A percentile compares a stretch with the other conserved stretches of the same genome.
These are phyloP conservation scores for Dioscorea zingiberensis DNA, from an alignment of 106 monocot genomes.

Conservation along the genomic window DNA sequence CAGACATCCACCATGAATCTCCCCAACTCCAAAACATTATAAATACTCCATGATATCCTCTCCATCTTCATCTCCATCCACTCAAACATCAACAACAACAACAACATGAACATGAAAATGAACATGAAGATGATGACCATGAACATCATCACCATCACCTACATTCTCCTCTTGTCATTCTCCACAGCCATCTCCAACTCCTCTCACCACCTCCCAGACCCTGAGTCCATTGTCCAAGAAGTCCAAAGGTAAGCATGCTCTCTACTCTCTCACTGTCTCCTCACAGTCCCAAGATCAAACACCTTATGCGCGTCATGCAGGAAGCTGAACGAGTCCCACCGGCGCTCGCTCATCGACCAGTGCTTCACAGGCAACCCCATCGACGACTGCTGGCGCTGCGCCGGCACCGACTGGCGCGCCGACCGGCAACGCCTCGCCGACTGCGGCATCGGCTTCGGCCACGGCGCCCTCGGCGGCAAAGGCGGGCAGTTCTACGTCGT, in stretches of 20 bases:
- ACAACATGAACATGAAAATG: too few species aligned
- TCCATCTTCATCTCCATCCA: neutral
- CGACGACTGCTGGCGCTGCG: constrained; percentile 52
- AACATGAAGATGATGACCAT: neutral
- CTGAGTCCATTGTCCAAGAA: constrained; percentile 12
- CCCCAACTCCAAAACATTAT: neutral
- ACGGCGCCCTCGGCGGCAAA: constrained; percentile 45
- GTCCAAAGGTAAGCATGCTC: constrained; percentile 6
- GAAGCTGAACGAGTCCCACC: constrained; percentile 6
- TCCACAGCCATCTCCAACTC: constrained; percentile 10
- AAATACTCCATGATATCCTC: neutral
- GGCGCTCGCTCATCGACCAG: constrained; percentile 3
- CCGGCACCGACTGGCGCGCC: constrained; percentile 24
- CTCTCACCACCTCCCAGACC: constrained; percentile 9
- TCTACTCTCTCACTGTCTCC: neutral
- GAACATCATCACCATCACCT: neutral
- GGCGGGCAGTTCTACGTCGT: constrained; percentile 50
- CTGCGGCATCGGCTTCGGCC: constrained; percentile 44
- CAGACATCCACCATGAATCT: too few species aligned
- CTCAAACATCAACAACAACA: neutral
- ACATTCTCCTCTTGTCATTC: constrained; percentile 14
- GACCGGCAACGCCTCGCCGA: constrained; percentile 40
- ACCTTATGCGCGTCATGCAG: neutral
- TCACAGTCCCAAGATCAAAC: neutral
- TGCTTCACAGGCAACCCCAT: constrained; percentile 34